Evolutionary conservation across 805 yeast genomes (phyloP), one percentile per base, ranked within the genome.

Genomic region (Candida multigemmis): DNA sequence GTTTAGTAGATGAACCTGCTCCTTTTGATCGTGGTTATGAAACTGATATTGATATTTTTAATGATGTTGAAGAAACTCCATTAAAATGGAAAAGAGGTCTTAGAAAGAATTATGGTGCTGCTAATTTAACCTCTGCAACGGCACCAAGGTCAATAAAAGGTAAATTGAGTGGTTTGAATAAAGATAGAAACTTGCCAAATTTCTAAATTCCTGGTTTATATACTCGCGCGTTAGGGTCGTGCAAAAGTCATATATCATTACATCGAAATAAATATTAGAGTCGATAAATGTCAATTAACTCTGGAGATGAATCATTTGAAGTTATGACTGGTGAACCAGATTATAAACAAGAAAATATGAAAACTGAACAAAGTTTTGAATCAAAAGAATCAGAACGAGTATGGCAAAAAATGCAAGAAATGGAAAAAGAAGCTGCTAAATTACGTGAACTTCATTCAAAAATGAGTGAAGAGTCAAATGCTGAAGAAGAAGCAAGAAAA

Each of bases 381-480:
- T 10, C 16, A 12, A 12, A 11, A 15, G 37, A 42, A 18, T 16
- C 31, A 21, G 8, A 19, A 7, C n/a, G 13, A 12, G 19, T 14
- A n/a, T 19, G 21, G 17, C 15, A 24, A 7, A 28, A 69, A 25
- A 60, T 70, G 52, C 65, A 50, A 31, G 68, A 65, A 37, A 68
- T 78, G 65, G 76, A 72, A 36, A 67, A 66, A 29, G 87, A 80
- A 44, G 74, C 81, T 5, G 72, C 71, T 3, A 63, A 63, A 40
- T 56, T 80, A 21, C 60, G 77, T 30, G 77, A 71, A 37, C 54
- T 78, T 44, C 81, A 78, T 35, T 65, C 51, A 14, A 37, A 46
- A 32, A 30, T 46, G 22, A 11, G 22, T 7, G 12, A 7, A 20
- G 8, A 20, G 12, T 10, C 7, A n/a, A n/a, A n/a, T n/a, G n/a